Evolutionary conservation across 352 stramenopile genomes (phyloP).

Genomic region (Phytophthora meadii): DNA sequence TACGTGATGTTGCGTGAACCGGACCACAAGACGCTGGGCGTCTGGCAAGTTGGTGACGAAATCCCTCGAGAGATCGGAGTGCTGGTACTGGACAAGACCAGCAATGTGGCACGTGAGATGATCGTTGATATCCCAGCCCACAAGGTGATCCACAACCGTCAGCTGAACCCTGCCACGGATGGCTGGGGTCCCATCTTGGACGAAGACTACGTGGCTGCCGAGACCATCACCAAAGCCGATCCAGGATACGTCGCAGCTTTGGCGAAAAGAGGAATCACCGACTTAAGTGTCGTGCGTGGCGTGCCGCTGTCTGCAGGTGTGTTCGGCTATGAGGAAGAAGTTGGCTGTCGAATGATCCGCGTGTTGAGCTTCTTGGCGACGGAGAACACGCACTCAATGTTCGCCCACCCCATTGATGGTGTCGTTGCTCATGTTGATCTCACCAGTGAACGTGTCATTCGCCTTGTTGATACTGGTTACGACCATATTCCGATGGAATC

Average conservation of each 20-base stretch:
- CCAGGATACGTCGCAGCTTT: constrained; percentile 39
- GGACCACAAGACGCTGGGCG: constrained; percentile 39
- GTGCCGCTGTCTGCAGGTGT: constrained; percentile 45
- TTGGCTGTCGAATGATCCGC: constrained; percentile 45
- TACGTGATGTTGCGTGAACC: constrained; percentile 58
- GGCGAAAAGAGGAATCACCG: constrained; percentile 41
- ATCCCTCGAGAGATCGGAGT: constrained; percentile 47
- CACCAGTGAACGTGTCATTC: constrained; percentile 36
- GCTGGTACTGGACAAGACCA: constrained; percentile 36
- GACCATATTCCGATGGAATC: constrained; percentile 36
- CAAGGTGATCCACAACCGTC: constrained; percentile 30
- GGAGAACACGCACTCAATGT: constrained; percentile 50
- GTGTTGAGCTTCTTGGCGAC: constrained; percentile 46
- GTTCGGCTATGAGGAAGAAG: constrained; percentile 44
- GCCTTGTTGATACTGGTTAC: constrained; percentile 50
- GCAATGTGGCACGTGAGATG: constrained; percentile 35
- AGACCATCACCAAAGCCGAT: constrained; percentile 44
- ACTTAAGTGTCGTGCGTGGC: constrained; percentile 38
- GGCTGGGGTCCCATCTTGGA: constrained; percentile 50
- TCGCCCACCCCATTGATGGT: constrained; percentile 47
- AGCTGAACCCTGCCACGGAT: constrained; percentile 38
- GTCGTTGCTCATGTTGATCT: constrained; percentile 49
- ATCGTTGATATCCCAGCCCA: constrained; percentile 38
- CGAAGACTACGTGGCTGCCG: constrained; percentile 45
- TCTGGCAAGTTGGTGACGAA: constrained; percentile 34